A percentile compares a stretch with the other conserved stretches of the same genome.
These are phyloP conservation scores for Magnaporthiopsis poae DNA, from an alignment of 2,329 filamentous ascomycete species.

Conservation along the genomic window DNA sequence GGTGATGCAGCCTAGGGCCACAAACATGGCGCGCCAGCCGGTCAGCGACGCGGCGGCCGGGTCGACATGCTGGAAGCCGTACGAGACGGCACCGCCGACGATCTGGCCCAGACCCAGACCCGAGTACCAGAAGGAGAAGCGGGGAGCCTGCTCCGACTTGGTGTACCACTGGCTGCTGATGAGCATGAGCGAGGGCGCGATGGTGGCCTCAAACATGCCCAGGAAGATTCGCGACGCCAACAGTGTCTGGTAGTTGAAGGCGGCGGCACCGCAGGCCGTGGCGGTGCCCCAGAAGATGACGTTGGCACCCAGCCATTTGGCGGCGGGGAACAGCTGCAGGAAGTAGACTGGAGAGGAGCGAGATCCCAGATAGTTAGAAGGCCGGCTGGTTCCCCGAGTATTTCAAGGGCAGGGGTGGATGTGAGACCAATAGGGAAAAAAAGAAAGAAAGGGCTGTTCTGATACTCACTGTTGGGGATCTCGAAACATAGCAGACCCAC, in stretches of 20 bases:
- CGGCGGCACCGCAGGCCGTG: constrained; percentile 20
- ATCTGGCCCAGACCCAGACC: constrained; percentile 36
- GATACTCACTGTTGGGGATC: constrained; percentile 43
- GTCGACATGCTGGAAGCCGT: constrained; percentile 21
- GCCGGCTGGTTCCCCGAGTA: neutral
- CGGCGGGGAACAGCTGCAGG: constrained; percentile 26
- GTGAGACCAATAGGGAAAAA: neutral
- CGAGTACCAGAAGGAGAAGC: constrained; percentile 15
- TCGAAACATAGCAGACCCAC: constrained; percentile 51
- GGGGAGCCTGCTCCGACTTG: constrained; percentile 18
- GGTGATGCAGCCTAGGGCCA: constrained; percentile 23
- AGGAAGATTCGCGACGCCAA: constrained; percentile 21
- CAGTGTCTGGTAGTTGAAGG: constrained; percentile 19
- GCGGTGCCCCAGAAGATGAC: constrained; percentile 20
- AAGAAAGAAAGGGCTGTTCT: neutral
- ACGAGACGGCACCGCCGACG: constrained; percentile 27
- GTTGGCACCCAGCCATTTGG: constrained; percentile 21
- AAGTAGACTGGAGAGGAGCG: constrained; percentile 16
- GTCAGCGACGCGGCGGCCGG: neutral
- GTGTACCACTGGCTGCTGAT: constrained; percentile 24
- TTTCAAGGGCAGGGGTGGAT: neutral
- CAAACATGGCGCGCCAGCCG: constrained; percentile 15
- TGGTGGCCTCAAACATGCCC: constrained; percentile 22
- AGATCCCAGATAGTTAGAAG: neutral
- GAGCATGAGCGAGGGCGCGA: constrained; percentile 22